Percentiles rank a stretch among this genome's conserved stretches.
Evolutionary conservation across 1,284 basidiomycete species (phyloP).

Genomic region (Malassezia slooffiae): DNA sequence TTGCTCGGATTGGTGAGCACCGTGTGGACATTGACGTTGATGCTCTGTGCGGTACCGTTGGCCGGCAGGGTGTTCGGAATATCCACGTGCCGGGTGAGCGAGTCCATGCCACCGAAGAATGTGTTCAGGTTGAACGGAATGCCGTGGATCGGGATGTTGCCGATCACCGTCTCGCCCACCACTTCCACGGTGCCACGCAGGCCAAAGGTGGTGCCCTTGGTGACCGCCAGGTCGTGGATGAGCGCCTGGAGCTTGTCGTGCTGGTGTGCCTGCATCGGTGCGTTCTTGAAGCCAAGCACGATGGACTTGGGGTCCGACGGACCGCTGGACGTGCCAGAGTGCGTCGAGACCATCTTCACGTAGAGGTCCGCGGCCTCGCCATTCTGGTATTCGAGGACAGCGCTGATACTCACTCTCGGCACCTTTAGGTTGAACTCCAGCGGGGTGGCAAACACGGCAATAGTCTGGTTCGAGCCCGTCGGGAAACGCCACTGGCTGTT

Average conservation of each 20-base stretch:
- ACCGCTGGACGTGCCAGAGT: constrained; percentile 57
- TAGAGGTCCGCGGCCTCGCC: constrained; percentile 56
- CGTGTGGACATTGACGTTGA: too few relatives aligned
- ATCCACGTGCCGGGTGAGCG: constrained; percentile 21
- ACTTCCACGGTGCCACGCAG: constrained; percentile 58
- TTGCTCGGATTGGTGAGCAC: constrained; percentile 42
- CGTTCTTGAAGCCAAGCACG: constrained; percentile 54
- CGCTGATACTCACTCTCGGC: too few relatives aligned
- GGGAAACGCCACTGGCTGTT: constrained; percentile 26
- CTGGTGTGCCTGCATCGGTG: constrained; percentile 55
- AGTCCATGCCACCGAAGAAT: constrained; percentile 51
- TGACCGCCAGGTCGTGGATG: constrained; percentile 56
- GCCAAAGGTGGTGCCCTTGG: constrained; percentile 50
- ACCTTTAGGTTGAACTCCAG: constrained; percentile 63
- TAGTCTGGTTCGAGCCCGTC: constrained; percentile 49
- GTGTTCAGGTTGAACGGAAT: constrained; percentile 59
- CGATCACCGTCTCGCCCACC: constrained; percentile 57
- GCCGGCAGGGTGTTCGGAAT: too few relatives aligned
- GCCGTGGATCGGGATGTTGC: constrained; percentile 58
- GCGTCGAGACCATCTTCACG: constrained; percentile 51
- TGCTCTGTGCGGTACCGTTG: too few relatives aligned
- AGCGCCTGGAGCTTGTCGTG: constrained; percentile 54
- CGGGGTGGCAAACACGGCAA: constrained; percentile 63
- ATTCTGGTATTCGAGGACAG: too few relatives aligned
- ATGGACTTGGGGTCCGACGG: constrained; percentile 54